Evolutionary conservation across 176 grass and related monocot genomes (phyloP).

Genomic region (Paspalum vaginatum): DNA sequence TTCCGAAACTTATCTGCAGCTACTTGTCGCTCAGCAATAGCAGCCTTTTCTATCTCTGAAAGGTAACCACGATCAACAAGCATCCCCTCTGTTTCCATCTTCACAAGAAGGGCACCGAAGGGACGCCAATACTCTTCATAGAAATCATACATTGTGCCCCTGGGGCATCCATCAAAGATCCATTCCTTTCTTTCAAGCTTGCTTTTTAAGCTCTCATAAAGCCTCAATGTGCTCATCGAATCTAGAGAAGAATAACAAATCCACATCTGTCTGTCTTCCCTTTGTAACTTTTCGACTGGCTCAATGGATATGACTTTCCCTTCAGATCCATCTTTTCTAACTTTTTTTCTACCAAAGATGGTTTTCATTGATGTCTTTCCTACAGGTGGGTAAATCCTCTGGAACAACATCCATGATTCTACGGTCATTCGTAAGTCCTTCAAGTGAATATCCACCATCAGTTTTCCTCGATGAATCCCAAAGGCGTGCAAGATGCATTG

Average conservation of each 20-base stretch:
- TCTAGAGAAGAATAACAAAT: constrained; percentile 89
- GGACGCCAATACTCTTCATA: constrained; percentile 93
- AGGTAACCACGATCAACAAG: constrained; percentile 78
- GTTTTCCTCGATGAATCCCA: constrained; percentile 82
- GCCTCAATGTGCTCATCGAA: constrained; percentile 64
- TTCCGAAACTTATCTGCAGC: constrained; percentile 71
- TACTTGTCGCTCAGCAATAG: constrained; percentile 67
- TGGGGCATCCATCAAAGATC: constrained; percentile 53
- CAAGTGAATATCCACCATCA: constrained; percentile 93
- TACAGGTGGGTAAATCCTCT: constrained; percentile 44
- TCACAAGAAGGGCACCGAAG: constrained; percentile 74
- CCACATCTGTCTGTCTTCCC: constrained; percentile 83
- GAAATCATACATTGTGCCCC: constrained; percentile 82
- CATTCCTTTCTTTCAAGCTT: constrained; percentile 69
- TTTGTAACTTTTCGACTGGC: constrained; percentile 77
- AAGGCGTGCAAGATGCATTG: constrained; percentile 94
- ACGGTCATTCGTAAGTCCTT: constrained; percentile 78
- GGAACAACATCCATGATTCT: constrained; percentile 59
- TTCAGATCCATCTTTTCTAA: constrained; percentile 81
- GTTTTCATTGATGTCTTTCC: constrained; percentile 85
- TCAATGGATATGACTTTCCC: constrained; percentile 64
- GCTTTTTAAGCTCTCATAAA: constrained; percentile 90
- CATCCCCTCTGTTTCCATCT: constrained; percentile 93
- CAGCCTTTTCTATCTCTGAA: constrained; percentile 77
- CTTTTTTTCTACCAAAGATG: constrained; percentile 82